A percentile compares a stretch with the other conserved stretches of the same genome.
These are phyloP conservation scores for Globisporangium emineosum DNA, from an alignment of 352 stramenopile species.

Conservation along the genomic window DNA sequence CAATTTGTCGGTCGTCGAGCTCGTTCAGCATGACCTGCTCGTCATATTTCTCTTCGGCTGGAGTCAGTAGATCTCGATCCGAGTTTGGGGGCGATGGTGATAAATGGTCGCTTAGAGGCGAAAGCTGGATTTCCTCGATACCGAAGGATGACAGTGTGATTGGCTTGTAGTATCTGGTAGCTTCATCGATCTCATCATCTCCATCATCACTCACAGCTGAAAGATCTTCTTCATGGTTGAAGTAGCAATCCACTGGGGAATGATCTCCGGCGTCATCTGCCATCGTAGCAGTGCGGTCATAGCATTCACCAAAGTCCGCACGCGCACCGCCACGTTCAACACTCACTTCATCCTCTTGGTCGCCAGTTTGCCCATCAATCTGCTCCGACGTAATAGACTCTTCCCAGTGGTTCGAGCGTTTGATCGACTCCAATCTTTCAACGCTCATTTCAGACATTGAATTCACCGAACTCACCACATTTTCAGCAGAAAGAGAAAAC, in stretches of 20 bases:
- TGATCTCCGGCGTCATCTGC: neutral
- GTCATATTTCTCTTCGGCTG: neutral
- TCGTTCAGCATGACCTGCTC: neutral
- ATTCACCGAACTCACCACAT: neutral
- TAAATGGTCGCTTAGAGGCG: conserved; percentile 18
- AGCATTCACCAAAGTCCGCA: neutral
- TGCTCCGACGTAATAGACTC: neutral
- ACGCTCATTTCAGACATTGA: neutral
- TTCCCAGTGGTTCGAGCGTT: neutral
- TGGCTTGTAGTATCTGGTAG: conserved; percentile 22
- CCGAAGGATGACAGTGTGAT: conserved; percentile 43
- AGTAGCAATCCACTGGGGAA: neutral
- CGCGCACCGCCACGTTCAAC: neutral
- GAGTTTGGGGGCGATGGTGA: neutral
- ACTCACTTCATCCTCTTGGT: neutral
- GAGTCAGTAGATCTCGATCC: neutral
- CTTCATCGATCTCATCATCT: conserved; percentile 7
- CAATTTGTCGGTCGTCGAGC: neutral
- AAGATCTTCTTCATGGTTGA: neutral
- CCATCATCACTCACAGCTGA: neutral
- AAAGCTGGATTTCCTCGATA: conserved; percentile 44
- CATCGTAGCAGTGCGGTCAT: neutral
- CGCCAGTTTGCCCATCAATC: neutral
- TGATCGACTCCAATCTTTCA: neutral
- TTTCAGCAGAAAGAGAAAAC: neutral